Evolutionary conservation across 176 grass and related monocot species (phyloP).

Genomic region (Carex scoparia): DNA sequence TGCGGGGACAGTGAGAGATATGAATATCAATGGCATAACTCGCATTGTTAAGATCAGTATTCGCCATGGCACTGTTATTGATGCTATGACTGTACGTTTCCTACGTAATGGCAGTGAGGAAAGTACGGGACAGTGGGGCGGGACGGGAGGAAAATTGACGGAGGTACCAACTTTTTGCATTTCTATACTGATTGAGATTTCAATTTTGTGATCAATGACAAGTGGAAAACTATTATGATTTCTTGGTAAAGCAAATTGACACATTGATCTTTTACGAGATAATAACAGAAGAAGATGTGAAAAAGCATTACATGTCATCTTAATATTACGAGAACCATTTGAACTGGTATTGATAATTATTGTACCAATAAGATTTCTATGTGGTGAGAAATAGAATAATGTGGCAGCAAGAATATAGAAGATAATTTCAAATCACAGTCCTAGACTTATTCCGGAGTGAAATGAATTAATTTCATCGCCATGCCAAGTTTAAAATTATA

Average conservation of each 20-base stretch:
- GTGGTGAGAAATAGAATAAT: no score
- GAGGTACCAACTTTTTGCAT: conserved; percentile 30
- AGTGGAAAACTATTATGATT: background rate
- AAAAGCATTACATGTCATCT: background rate
- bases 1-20: no score
- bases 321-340: no score
- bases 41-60: no score
- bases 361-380: no score
- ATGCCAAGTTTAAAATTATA: no score
- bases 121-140: conserved; percentile 42
- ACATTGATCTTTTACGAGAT: background rate
- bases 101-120: conserved; percentile 27
- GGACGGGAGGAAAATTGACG: conserved; percentile 20
- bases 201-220: background rate
- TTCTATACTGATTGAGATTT: background rate
- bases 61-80: background rate
- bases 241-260: background rate
- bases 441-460: no score
- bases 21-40: no score
- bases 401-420: no score
- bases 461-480: no score
- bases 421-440: no score
- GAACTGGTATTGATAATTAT: no score
- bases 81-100: conserved; percentile 35
- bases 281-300: background rate